phyloP scores from a whole-genome alignment of 2,329 filamentous ascomycete genomes.

The Claviceps arundinis region DNA sequence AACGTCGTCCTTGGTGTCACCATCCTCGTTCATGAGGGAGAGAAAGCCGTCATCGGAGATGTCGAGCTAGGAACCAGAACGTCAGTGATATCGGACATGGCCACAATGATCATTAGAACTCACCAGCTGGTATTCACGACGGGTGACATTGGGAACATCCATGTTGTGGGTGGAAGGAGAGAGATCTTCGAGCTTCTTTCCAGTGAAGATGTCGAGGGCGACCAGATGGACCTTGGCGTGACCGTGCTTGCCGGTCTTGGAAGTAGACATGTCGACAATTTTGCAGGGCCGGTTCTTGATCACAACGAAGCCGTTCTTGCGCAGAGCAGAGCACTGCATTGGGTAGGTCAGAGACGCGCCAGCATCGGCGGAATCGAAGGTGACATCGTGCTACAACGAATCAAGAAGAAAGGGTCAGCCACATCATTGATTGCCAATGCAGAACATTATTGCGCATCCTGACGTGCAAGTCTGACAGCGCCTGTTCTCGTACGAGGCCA shows the following conservation, averaged over 20 bases:
- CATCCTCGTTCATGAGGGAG: slow-evolving; percentile 79
- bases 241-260: slow-evolving; percentile 99
- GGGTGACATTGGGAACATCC: slow-evolving; percentile 90
- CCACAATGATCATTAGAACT: slow-evolving; percentile 23
- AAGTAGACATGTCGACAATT: slow-evolving; percentile 99
- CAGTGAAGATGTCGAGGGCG: slow-evolving; percentile 97
- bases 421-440: neutral
- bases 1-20: slow-evolving; percentile 87
- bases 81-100: neutral
- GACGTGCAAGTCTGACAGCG: neutral
- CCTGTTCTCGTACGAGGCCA: no score
- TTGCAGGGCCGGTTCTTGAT: slow-evolving; percentile 99
- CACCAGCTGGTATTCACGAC: slow-evolving; percentile 89
- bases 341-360: slow-evolving; percentile 90
- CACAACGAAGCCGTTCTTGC: slow-evolving; percentile 97
- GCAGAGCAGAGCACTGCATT: slow-evolving; percentile 98
- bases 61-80: slow-evolving; percentile 51
- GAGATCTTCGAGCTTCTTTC: slow-evolving; percentile 99
- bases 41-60: slow-evolving; percentile 91
- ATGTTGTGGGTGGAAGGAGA: slow-evolving; percentile 96
- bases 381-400: slow-evolving; percentile 44
- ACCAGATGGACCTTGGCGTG: slow-evolving; percentile 99
- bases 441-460: neutral
- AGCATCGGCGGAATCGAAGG: slow-evolving; percentile 89
- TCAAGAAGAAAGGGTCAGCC: slow-evolving; percentile 7